A percentile compares a stretch with the other conserved stretches of the same genome.
These are phyloP conservation scores for Trichophyton verrucosum DNA, from an alignment of 2,329 filamentous ascomycete species.

Conservation along the genomic window DNA sequence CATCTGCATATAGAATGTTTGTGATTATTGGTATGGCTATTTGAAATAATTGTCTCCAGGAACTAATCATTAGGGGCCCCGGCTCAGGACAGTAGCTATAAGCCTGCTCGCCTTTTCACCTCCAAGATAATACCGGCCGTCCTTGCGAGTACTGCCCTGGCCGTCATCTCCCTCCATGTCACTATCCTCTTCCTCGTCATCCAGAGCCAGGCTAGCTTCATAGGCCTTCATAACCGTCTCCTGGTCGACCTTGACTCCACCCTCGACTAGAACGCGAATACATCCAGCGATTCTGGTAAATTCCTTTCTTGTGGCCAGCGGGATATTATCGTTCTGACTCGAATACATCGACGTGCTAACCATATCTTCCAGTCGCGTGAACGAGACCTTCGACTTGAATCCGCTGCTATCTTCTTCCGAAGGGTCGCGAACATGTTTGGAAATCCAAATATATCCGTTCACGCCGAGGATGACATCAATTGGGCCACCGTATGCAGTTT, in stretches of 20 bases:
- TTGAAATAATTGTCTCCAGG: neutral
- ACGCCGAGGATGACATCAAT: slow-evolving; percentile 85
- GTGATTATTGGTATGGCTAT: neutral
- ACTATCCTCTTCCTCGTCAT: slow-evolving; percentile 31
- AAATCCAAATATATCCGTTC: slow-evolving; percentile 94
- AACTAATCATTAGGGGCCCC: neutral
- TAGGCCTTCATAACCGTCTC: slow-evolving; percentile 76
- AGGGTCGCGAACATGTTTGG: slow-evolving; percentile 52
- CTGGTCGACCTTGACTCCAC: slow-evolving; percentile 76
- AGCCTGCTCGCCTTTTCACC: slow-evolving; percentile 29
- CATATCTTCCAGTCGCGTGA: slow-evolving; percentile 79
- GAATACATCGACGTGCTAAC: slow-evolving; percentile 81
- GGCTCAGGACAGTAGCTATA: slow-evolving; percentile 15
- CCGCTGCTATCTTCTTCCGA: slow-evolving; percentile 18
- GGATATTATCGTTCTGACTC: slow-evolving; percentile 83
- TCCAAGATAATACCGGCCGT: slow-evolving; percentile 33
- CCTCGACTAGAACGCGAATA: slow-evolving; percentile 69
- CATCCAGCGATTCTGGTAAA: slow-evolving; percentile 74
- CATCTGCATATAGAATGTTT: neutral
- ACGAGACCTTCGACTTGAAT: slow-evolving; percentile 34
- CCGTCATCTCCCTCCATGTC: slow-evolving; percentile 26
- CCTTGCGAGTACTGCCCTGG: slow-evolving; percentile 14
- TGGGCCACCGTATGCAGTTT: slow-evolving; percentile 36
- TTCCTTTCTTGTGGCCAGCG: slow-evolving; percentile 65
- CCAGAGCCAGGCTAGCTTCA: slow-evolving; percentile 62